Base-by-base conservation (phyloP, 805 yeast genomes). In the Priceomyces carsonii region DNA sequence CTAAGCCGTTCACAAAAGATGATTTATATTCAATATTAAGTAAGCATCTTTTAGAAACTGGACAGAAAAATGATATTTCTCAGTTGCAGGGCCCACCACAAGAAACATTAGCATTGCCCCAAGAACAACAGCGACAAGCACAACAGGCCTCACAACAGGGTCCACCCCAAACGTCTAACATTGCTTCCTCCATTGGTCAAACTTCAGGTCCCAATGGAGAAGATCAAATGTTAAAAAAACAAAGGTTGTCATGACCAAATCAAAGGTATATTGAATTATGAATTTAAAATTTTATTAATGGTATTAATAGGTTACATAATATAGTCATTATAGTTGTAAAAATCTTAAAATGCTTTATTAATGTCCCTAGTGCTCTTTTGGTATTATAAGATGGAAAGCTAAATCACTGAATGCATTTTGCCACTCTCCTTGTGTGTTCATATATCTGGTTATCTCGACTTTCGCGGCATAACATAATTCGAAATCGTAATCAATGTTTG, bases 1-100 rank as follows among this genome's bases (percentile, higher is more conserved):
- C 95, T 4, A 88, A 93, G 54, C 99, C 99, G 1, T 93, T 93
- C 57, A 84, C 95, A 2, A 88, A 85, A 53, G 86, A 82, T 45
- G 95, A 87, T 54, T 68, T 93, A 38, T 85, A 82, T 52, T 71
- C 80, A 42, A 86, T 89, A 52, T 64, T 91, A 35, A 80, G 84
- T 44, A 84, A 89, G 48, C 88, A 85, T 55, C 67, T 84, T 35
- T 72, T 77, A 38, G 69, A 75, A 19, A 65, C 45, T 23, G 47
- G 44, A 4, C 38, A 33, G 8, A 48, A 39, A 31, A 28, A 28
- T 15, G 32, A 36, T 5, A 34, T 23, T 12, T 10, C 33, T 20
- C 20, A 33, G n/a, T 33, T 40, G 12, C 41, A 38, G 15, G 42
- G 39, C 2, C 35, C 36, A 2, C 26, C 39, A 10, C 38, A 39